phyloP scores from a whole-genome alignment of 768 basidiomycete species.

The Ramaria sp. region DNA sequence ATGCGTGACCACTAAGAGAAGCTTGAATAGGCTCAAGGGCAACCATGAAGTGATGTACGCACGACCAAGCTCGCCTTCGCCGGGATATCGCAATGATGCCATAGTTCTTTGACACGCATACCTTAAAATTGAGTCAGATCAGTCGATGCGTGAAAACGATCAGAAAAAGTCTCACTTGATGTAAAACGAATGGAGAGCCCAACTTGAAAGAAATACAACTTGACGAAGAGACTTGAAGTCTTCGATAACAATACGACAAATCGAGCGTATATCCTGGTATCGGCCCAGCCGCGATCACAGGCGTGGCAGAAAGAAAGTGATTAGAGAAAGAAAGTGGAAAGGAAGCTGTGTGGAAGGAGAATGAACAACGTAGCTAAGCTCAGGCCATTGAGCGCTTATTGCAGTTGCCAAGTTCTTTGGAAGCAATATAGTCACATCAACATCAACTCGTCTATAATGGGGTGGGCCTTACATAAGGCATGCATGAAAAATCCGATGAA shows the following conservation, averaged over 20 bases:
- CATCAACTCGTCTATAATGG: too few species aligned
- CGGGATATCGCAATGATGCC: slow-evolving; percentile 14
- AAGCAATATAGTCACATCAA: too few species aligned
- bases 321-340: slow-evolving; percentile 5
- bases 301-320: slow-evolving; percentile 11
- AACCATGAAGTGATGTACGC: slow-evolving; percentile 15
- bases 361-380: neutral
- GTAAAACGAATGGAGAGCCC: neutral
- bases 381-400: neutral
- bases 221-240: too few species aligned
- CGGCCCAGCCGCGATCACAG: slow-evolving; percentile 17
- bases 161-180: too few species aligned
- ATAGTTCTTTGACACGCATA: slow-evolving; percentile 31
- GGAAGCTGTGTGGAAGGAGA: neutral
- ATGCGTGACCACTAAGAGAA: slow-evolving; percentile 51
- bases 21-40: neutral
- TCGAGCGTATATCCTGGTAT: slow-evolving; percentile 6
- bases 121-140: too few species aligned
- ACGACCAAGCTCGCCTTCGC: slow-evolving; percentile 39
- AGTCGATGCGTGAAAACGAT: too few species aligned
- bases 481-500: neutral
- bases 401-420: neutral
- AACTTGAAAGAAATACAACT: too few species aligned
- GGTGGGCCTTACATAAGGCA: too few species aligned
- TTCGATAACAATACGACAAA: neutral